Percentiles rank a stretch among this genome's conserved stretches.
Conservation (phyloP, 208 protist genomes). For the Herpetomonas samuelpessoai region DNA sequence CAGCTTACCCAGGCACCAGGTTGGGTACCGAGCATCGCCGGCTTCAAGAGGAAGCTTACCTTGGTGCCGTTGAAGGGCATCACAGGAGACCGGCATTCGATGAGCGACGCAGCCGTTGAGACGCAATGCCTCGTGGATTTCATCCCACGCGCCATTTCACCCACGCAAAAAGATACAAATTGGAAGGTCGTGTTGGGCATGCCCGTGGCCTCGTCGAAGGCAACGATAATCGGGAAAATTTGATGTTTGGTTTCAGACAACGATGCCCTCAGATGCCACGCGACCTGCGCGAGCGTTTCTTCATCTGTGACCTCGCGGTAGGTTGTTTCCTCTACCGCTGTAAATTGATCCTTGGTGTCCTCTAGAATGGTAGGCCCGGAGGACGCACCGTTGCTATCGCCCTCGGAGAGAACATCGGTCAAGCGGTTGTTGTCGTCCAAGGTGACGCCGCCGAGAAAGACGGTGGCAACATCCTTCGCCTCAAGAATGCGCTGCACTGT, state of each 20-base stretch:
- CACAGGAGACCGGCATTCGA: conserved; percentile 52
- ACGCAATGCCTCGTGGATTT: conserved; percentile 70
- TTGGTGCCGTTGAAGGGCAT: conserved; percentile 54
- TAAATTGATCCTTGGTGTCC: conserved; percentile 61
- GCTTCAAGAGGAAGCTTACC: conserved; percentile 68
- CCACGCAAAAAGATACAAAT: conserved; percentile 67
- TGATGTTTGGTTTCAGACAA: conserved; percentile 40
- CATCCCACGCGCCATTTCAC: conserved; percentile 49
- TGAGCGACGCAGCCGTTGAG: conserved; percentile 45
- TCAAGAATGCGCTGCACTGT: conserved; percentile 7
- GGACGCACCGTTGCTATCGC: conserved; percentile 4
- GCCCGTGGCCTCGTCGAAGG: conserved; percentile 16
- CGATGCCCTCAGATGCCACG: conserved; percentile 14
- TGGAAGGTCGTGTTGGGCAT: conserved; percentile 72
- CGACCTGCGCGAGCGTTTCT: conserved; percentile 5
- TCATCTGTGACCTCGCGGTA: conserved; percentile 40
- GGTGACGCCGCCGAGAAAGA: conserved; percentile 52
- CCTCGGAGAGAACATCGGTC: conserved; percentile 23
- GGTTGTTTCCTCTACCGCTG: conserved; percentile 52
- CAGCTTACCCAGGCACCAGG: conserved; percentile 69
- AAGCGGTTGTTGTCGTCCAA: conserved; percentile 57
- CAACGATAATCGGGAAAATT: conserved; percentile 62
- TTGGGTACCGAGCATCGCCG: conserved; percentile 56
- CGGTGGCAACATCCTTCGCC: neutral
- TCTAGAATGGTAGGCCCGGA: conserved; percentile 59